Evolutionary conservation across 2,329 filamentous ascomycete genomes (phyloP).

Genomic region (Ilyonectria robusta): DNA sequence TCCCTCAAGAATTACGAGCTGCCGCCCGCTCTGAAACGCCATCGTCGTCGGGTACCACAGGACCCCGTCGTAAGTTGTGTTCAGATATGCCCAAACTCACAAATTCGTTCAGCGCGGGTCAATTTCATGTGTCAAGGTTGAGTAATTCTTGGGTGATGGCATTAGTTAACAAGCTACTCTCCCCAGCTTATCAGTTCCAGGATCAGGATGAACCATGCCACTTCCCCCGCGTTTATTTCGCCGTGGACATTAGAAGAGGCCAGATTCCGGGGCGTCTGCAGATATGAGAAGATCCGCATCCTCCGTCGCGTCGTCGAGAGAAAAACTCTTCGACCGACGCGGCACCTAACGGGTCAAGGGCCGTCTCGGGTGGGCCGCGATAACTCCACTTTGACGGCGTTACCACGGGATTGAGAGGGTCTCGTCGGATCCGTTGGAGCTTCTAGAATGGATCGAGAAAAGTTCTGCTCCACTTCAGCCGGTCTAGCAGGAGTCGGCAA

Average conservation of each 20-base stretch:
- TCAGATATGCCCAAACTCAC: no score
- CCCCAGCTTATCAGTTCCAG: neutral
- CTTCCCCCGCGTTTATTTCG: neutral
- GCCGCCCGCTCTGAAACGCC: no score
- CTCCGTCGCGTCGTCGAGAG: neutral
- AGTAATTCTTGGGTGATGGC: neutral
- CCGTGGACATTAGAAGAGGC: neutral
- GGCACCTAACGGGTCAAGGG: constrained; percentile 5
- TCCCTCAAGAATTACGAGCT: no score
- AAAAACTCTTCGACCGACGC: constrained; percentile 10
- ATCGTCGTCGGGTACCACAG: no score
- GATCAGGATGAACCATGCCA: neutral
- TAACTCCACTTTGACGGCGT: constrained; percentile 21
- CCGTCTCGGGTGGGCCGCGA: neutral
- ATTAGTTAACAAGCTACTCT: neutral
- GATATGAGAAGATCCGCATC: neutral
- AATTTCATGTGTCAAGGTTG: neutral
- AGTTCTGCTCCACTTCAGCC: constrained; percentile 7
- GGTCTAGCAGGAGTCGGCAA: constrained; percentile 10
- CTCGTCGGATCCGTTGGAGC: constrained; percentile 24
- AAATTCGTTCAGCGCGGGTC: neutral
- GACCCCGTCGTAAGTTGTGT: no score
- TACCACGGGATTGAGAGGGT: constrained; percentile 25
- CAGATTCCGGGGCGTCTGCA: neutral
- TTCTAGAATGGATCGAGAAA: constrained; percentile 31